Evolutionary conservation across 148 eudicot species (phyloP), one percentile per base, ranked within the genome.

Genomic region (Chenopodium album): DNA sequence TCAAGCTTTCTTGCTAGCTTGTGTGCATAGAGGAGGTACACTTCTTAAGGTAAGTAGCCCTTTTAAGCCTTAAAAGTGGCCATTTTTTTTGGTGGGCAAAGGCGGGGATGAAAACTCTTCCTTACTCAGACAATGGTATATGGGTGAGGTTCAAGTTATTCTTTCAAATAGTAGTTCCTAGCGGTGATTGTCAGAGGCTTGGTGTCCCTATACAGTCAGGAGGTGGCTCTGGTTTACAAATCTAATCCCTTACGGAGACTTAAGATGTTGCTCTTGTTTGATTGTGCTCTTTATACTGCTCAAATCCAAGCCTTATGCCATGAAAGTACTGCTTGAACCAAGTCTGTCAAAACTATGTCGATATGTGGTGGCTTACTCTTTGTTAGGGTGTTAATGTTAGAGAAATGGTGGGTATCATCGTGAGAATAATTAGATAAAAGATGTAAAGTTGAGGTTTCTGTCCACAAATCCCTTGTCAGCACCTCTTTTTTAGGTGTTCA

Each of bases 381-480:
- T 10, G 47, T 69, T 60, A 66, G 71, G 26, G 37, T 32, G 19
- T 26, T 79, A 50, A 20, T 78, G 60, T 47, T 60, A 79, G 66
- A 62, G 48, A 52, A 50, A 54, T 20, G 34, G 65, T 59, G 17
- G 73, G 68, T 41, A 22, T 69, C 29, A 48, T 19, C 8, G 4
- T 34, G 67, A 10, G 70, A 56, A 59, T 60, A 17, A 37, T 31
- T 17, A 12, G 47, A 44, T 71, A 47, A 63, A 63, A 23, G n/a
- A 19, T 26, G 66, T 47, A 63, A 62, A 29, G 17, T 46, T 77
- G 34, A 22, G 44, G 32, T 37, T 8, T 62, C 8, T 23, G 17
- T 34, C 73, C 10, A 66, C 16, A 23, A 34, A 71, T 12, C 70
- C 54, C 20, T 71, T 23, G 20, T 44, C 64, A 73, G 44, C 46